Conservation (phyloP, 2,329 filamentous ascomycete genomes). For the Cadophora malorum region DNA sequence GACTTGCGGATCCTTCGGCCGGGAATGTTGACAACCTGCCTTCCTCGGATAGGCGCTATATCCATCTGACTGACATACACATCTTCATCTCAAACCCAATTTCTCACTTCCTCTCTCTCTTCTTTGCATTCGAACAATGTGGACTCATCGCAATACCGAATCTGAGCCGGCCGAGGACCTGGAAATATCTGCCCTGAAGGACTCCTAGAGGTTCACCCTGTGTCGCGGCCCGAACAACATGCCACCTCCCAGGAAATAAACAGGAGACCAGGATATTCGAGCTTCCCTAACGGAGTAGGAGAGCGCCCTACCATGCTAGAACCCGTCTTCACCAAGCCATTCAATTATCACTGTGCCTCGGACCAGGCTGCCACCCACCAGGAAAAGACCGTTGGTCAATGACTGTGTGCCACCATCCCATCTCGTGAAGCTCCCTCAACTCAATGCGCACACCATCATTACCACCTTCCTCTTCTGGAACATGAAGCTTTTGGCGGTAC, state of each 20-base stretch:
- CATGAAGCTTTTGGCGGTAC: not conserved
- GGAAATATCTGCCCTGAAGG: too few species aligned
- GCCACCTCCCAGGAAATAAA: not conserved
- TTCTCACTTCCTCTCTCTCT: not conserved
- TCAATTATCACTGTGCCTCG: not conserved
- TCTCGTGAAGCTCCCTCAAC: not conserved
- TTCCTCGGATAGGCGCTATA: not conserved
- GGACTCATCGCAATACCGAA: not conserved
- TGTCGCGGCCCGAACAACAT: not conserved
- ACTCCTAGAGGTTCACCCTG: not conserved
- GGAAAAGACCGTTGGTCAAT: not conserved
- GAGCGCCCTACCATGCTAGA: not conserved
- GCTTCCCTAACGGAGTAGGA: not conserved
- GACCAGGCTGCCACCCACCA: not conserved
- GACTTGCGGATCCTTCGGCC: not conserved
- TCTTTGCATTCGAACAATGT: not conserved
- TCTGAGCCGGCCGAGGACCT: not conserved
- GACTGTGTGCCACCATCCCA: not conserved
- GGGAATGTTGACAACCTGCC: not conserved
- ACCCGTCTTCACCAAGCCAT: not conserved
- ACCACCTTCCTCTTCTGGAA: conserved; percentile 6
- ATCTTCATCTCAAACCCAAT: not conserved
- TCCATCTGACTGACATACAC: not conserved
- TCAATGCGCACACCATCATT: not conserved
- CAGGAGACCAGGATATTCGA: not conserved